Evolutionary conservation across 2,329 filamentous ascomycete genomes (phyloP), one percentile per base, ranked within the genome.

Genomic region (Fusarium redolens): DNA sequence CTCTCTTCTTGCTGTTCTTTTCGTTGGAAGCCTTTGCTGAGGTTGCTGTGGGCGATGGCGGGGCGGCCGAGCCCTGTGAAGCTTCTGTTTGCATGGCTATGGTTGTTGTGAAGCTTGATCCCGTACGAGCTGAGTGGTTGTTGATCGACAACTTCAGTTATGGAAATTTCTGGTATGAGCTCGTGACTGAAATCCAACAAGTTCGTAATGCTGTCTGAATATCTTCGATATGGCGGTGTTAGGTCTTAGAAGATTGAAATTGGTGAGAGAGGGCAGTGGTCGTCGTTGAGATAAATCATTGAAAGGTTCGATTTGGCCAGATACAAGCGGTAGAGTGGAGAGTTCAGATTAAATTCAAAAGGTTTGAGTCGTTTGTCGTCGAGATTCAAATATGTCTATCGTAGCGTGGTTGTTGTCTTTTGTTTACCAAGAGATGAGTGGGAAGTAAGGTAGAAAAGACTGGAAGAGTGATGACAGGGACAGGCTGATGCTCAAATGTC

Each of bases 1-100:
- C 68, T 65, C 82, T 78, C 73, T 83, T 83, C 69, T 81, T 81
- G 56, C 60, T 75, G 61, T 79, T 81, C 56, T 73, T 75, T 40
- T 78, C 80, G 58, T 76, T 73, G 33, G 60, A 65, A 14, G 71
- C 76, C 50, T 78, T 78, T 61, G 65, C 59, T 28, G 75, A 73
- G 37, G 79, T 77, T 30, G 79, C 77, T 25, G 76, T 69, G 55
- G 80, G 79, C 43, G 79, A 80, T 30, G 72, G 71, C 66, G 78
- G 77, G 41, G 74, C 72, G n/a, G 64, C 66, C 51, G 77, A 76
- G 59, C 71, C 74, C 62, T 76, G 73, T 63, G 74, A 67, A 50
- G 71, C 38, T 67, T 79, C 75, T 30, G 73, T 51, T 25, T 62
- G 60, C 66, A 69, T 50, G 35, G 71, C 65, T 75, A 77, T 77